Conservation (phyloP, 441 rosid genomes). For the Capsella rubella region DNA sequence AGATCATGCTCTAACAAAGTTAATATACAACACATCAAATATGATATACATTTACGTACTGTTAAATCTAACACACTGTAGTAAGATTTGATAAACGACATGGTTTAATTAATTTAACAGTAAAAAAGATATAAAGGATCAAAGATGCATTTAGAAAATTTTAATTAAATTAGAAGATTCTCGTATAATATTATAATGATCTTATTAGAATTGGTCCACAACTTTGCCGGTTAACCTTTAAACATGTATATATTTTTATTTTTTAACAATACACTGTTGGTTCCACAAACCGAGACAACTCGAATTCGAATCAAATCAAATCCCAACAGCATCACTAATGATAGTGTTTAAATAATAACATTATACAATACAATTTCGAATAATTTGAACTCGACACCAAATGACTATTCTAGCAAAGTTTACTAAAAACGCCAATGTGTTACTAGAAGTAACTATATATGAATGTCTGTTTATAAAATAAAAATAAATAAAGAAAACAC, state of each 20-base stretch:
- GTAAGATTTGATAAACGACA: background rate
- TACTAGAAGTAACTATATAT: background rate
- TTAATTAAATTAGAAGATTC: constrained; percentile 5
- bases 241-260: background rate
- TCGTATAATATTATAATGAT: background rate
- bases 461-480: background rate
- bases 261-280: constrained; percentile 4
- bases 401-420: background rate
- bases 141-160: background rate
- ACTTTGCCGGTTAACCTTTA: constrained; percentile 16
- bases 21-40: background rate
- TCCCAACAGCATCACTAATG: constrained; percentile 30
- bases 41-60: background rate
- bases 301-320: constrained; percentile 29
- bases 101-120: constrained; percentile 5
- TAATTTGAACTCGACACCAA: background rate
- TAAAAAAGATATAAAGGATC: constrained; percentile 2
- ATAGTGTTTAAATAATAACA: background rate
- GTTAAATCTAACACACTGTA: background rate
- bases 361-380: background rate
- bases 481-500: background rate
- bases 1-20: too few relatives aligned
- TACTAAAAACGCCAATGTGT: background rate
- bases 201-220: constrained; percentile 25
- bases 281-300: constrained; percentile 34